Base-by-base conservation (phyloP, 768 basidiomycete species). In the Psilocybe cubensis region DNA sequence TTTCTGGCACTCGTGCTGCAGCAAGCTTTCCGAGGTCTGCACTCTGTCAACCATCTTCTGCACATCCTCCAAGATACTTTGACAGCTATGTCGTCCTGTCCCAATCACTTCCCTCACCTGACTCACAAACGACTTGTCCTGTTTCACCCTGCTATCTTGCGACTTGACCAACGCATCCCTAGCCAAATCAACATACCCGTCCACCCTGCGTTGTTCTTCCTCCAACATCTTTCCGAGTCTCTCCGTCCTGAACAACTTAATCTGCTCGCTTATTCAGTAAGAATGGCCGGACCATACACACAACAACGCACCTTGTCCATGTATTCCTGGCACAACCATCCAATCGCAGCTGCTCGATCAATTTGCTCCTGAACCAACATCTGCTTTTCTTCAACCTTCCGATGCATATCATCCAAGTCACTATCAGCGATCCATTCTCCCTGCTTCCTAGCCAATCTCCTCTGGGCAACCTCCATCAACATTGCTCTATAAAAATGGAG, bases 301-400 rank as follows among this genome's bases (percentile, higher is more conserved):
- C 3, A 25, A 18, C 3, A 33, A 63, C 69, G 38, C 29, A 67
- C 70, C 38, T 68, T 58, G 33, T 66, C 59, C 42, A 68, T 66
- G 17, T 67, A 62, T 25, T 68, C 64, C 38, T 71, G 67, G 53
- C 68, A 71, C 41, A 68, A 45, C 62, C 63, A 69, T 10, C 63
- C 68, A 9, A 72, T 51, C 9, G 63, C 67, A 4, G 69, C 58
- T 10, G 62, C 62, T 17, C 58, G 63, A 43, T 71, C 60, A 5
- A 69, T 59, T 11, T 65, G 35, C 27, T 44, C 49, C 43, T 72
- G 68, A 21, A 69, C 49, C 20, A 58, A 49, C 25, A 48, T 60
- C 38, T 42, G 52, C 47, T 59, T 60, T 60, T 64, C 20, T 44
- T 51, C 60, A 44, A 59, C 40, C 5, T 5, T 27, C 3, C 12